phyloP scores from a whole-genome alignment of 2,329 filamentous ascomycete species.

The Chaetomiaceae sp. region DNA sequence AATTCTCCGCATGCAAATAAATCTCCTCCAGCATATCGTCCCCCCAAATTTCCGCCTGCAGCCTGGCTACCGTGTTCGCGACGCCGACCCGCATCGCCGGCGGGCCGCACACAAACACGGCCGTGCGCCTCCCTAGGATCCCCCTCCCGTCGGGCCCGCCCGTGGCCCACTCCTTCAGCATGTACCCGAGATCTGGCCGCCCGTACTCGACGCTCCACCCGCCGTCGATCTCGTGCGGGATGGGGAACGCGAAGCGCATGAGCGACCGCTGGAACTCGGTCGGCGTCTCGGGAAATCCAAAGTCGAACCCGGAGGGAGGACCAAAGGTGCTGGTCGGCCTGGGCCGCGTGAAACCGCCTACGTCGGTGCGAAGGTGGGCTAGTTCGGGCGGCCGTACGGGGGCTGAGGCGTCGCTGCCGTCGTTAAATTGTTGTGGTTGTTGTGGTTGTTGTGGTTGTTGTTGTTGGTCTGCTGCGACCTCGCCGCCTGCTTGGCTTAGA shows the following conservation, averaged over 20 bases:
- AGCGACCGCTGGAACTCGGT: constrained; percentile 84
- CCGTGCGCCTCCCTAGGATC: constrained; percentile 73
- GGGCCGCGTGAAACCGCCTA: constrained; percentile 30
- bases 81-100: constrained; percentile 83
- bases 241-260: constrained; percentile 84
- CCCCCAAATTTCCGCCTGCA: constrained; percentile 81
- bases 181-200: constrained; percentile 79
- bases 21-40: constrained; percentile 80
- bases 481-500: constrained; percentile 21
- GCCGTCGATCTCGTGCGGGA: constrained; percentile 63
- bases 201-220: constrained; percentile 93
- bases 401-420: constrained; percentile 14
- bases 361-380: constrained; percentile 52
- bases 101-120: constrained; percentile 90
- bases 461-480: constrained; percentile 5
- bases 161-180: constrained; percentile 76
- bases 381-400: constrained; percentile 47
- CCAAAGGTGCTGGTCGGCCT: constrained; percentile 55
- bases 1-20: constrained; percentile 92
- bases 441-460: constrained; percentile 5
- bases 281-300: constrained; percentile 78
- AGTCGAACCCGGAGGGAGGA: constrained; percentile 63
- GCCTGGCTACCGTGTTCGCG: constrained; percentile 72
- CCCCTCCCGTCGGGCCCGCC: constrained; percentile 62
- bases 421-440: constrained; percentile 3